Evolutionary conservation across 768 basidiomycete species (phyloP), one percentile per base, ranked within the genome.

Genomic region (Antrodiella citrinella): DNA sequence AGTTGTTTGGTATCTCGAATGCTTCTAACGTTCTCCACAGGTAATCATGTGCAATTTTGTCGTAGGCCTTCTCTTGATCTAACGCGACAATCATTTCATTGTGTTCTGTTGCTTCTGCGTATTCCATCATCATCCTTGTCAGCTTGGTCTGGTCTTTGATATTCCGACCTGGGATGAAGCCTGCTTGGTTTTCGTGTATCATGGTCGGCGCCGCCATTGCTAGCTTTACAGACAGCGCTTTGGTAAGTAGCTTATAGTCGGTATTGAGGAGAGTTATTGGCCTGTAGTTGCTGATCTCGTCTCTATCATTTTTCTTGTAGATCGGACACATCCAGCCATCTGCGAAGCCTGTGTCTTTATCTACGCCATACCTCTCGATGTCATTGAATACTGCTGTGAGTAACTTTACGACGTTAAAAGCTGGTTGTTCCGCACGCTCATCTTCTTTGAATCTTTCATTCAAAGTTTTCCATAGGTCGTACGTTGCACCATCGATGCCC

Each of bases 221-320:
- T 3, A 64, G 54, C 45, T 53, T 50, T 0, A 42, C 15, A 0
- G 52, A 26, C 0, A 60, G 23, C 0, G 22, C 26, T 40, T 58
- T 58, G 0, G 62, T 64, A 7, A 56, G 43, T 3, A 64, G 11
- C 44, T 62, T 62, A 38, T 57, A 61, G 24, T 62, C 61, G 0
- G 51, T 50, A 26, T 59, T 59, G 1, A 62, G 44, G 0, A 53
- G 45, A 1, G 57, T 59, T 2, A 59, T 54, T 0, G 57, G 52
- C 4, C 54, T 24, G 41, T 59, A 59, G 42, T 59, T 60, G 0
- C n/a, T 22, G 0, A 60, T 56, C 0, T 47, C n/a, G 0, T n/a
- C 12, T 5, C 15, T 20, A 9, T 62, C 54, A 23, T 51, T 51
- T 15, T 58, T 56, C 22, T 60, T 62, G 21, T 56, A 59, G 2